Evolutionary conservation across 208 protist species (phyloP), one percentile per base, ranked within the genome.

Genomic region (Leptomonas pyrrhocoris): DNA sequence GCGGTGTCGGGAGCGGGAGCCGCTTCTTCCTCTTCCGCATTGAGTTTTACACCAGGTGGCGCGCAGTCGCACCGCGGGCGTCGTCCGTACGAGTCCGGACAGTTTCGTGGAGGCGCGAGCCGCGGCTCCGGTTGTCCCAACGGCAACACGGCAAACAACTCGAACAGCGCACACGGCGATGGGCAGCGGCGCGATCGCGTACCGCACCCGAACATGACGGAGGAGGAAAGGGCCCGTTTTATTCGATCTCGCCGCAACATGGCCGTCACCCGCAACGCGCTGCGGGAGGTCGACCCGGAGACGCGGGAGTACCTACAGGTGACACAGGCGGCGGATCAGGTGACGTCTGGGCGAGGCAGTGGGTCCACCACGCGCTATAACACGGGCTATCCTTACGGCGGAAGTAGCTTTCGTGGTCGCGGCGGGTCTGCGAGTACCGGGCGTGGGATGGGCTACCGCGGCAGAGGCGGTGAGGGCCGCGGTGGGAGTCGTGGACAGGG

Each of bases 251-350:
- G 73, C 2, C 76, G 82, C 18, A 90, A 89, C 64, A 73, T 77
- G 68, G 66, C 69, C 43, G 54, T 89, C 21, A 83, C 77, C 23
- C 83, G 83, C 60, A 93, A 89, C 53, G 88, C 85, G n/a, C 78
- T 93, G n/a, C 65, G 71, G n/a, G 84, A 93, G 49, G 88, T 93
- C 13, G 88, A 93, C 36, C 77, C 83, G 6, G 77, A 76, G n/a
- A 90, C 88, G 43, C 79, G 79, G 18, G 73, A 85, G 51, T 72
- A 79, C 49, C 78, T 81, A 68, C 79, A 89, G 61, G 71, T 91
- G 46, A 80, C 61, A 15, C 73, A 83, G 46, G 74, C 84, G 11
- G 45, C 56, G 5, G 63, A 74, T 53, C 60, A 65, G 50, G 31
- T 51, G 18, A 13, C 51, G 16, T 30, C 34, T 6, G 40, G 27